These are phyloP conservation scores for Daucus carota DNA, from an alignment of 129 eudicot species.

Conservation along the genomic window DNA sequence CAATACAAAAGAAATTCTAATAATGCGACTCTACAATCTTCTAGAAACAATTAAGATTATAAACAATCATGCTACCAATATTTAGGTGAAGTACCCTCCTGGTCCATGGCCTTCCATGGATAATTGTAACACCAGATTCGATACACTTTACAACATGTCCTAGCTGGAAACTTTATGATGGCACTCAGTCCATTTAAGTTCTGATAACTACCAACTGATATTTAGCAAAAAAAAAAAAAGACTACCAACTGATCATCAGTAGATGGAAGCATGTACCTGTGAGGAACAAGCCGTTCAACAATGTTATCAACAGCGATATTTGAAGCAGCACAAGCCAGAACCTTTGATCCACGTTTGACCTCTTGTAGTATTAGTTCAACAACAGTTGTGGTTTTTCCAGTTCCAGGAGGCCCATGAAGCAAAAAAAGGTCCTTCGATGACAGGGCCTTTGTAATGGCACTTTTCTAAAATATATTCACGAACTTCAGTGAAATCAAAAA, in stretches of 20 bases:
- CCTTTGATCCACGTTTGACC: slow-evolving; percentile 95
- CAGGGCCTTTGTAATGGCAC: slow-evolving; percentile 76
- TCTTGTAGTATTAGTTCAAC: slow-evolving; percentile 91
- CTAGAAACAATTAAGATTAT: not conserved
- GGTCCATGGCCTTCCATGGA: not conserved
- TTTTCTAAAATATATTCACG: slow-evolving; percentile 54
- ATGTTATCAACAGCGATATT: slow-evolving; percentile 97
- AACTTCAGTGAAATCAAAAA: not conserved
- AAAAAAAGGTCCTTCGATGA: slow-evolving; percentile 89
- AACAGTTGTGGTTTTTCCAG: slow-evolving; percentile 96
- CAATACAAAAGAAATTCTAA: not conserved
- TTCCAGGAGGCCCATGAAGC: slow-evolving; percentile 99
- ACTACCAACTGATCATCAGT: not conserved
- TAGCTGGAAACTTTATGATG: not conserved
- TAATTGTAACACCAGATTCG: not conserved
- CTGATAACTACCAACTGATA: not conserved
- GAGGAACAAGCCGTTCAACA: slow-evolving; percentile 92
- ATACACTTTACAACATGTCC: not conserved
- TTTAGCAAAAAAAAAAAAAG: no score
- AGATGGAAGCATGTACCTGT: slow-evolving; percentile 37
- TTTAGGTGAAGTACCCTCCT: not conserved
- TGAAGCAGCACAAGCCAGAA: slow-evolving; percentile 99
- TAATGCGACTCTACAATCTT: not conserved
- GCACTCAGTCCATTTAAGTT: not conserved
- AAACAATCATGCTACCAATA: not conserved